phyloP scores from a whole-genome alignment of 1,139 yeast genomes.

The Hansenula anomala region DNA sequence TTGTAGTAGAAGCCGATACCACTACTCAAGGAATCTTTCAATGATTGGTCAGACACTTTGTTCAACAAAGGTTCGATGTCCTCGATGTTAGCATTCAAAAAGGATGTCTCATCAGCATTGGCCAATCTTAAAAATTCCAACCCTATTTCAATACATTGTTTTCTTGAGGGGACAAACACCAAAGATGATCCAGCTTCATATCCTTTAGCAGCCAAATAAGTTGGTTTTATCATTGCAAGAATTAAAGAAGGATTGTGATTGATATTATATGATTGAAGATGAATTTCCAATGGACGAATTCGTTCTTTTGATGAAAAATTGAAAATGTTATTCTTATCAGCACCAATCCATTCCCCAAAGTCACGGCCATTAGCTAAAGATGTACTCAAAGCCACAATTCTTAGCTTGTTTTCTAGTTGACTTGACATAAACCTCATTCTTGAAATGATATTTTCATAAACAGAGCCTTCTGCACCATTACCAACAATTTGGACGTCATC shows the following conservation, averaged over 20 bases:
- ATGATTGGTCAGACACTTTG: constrained; percentile 41
- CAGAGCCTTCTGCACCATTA: constrained; percentile 46
- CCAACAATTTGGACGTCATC: constrained; percentile 79
- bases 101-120: constrained; percentile 28
- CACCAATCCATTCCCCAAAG: constrained; percentile 84
- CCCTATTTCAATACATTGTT: constrained; percentile 50
- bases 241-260: constrained; percentile 46
- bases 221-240: constrained; percentile 46
- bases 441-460: constrained; percentile 66
- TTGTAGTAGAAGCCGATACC: constrained; percentile 70
- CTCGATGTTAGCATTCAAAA: constrained; percentile 31
- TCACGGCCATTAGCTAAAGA: constrained; percentile 75
- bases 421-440: constrained; percentile 67
- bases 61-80: constrained; percentile 39
- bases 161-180: constrained; percentile 55
- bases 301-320: constrained; percentile 69
- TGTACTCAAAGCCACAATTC: constrained; percentile 65
- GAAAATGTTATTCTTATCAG: constrained; percentile 48
- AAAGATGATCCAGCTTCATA: constrained; percentile 33
- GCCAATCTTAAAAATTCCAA: constrained; percentile 37
- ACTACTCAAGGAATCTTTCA: constrained; percentile 39
- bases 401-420: constrained; percentile 48
- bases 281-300: constrained; percentile 51
- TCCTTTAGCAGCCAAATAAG: constrained; percentile 33
- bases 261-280: constrained; percentile 45